Percentiles rank a stretch among this genome's conserved stretches.
Evolutionary conservation across 441 rosid genomes (phyloP).

Genomic region (Daphne laureola): DNA sequence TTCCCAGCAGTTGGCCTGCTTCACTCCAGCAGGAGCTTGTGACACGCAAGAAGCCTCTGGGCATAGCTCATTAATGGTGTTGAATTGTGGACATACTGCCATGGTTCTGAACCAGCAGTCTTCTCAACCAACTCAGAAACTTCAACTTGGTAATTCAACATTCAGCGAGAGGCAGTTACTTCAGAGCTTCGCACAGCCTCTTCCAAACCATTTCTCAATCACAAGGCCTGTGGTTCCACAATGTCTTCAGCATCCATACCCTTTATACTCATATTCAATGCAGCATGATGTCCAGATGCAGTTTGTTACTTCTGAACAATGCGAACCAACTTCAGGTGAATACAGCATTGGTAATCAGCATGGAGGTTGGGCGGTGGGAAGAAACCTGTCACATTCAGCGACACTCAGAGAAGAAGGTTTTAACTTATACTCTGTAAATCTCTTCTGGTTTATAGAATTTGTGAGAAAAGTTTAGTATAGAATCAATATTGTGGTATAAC

Average conservation of each 20-base stretch:
- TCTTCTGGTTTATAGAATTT: too few relatives aligned
- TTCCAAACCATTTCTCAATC: slow-evolving; percentile 68
- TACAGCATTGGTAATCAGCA: slow-evolving; percentile 51
- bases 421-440: too few relatives aligned
- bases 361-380: slow-evolving; percentile 72
- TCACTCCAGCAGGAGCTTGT: slow-evolving; percentile 40
- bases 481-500: too few relatives aligned
- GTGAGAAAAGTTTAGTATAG: too few relatives aligned
- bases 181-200: slow-evolving; percentile 44
- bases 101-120: slow-evolving; percentile 53
- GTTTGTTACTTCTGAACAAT: slow-evolving; percentile 63
- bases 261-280: slow-evolving; percentile 52
- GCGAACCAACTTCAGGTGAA: slow-evolving; percentile 70
- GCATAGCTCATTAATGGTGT: slow-evolving; percentile 53
- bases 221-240: slow-evolving; percentile 60
- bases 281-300: slow-evolving; percentile 63
- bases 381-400: slow-evolving; percentile 65
- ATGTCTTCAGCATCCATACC: slow-evolving; percentile 66
- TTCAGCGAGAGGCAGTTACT: slow-evolving; percentile 56
- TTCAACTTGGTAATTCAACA: slow-evolving; percentile 53
- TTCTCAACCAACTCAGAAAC: slow-evolving; percentile 65
- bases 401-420: slow-evolving; percentile 81
- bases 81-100: slow-evolving; percentile 58
- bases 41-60: slow-evolving; percentile 63
- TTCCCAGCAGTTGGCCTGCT: slow-evolving; percentile 53